These are phyloP conservation scores for Venturia pyrina DNA, from an alignment of 2,329 filamentous ascomycete genomes.

Conservation along the genomic window DNA sequence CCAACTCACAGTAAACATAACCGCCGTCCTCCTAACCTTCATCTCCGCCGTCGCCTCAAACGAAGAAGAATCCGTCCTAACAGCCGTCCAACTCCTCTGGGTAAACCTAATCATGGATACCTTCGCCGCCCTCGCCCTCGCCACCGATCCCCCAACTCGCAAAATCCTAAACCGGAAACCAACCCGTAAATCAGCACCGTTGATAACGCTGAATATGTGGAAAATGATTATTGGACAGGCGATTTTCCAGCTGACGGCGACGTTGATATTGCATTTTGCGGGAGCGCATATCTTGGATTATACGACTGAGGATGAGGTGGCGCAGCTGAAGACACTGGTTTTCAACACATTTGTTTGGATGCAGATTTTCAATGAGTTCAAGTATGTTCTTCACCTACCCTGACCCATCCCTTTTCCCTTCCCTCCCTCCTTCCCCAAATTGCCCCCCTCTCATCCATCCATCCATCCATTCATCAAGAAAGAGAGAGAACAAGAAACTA, in stretches of 20 bases:
- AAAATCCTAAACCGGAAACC: conserved; percentile 73
- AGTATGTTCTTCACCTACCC: conserved; percentile 44
- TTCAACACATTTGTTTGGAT: conserved; percentile 99
- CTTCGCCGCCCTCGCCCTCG: conserved; percentile 80
- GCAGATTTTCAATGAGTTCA: conserved; percentile 98
- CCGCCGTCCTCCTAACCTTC: conserved; percentile 78
- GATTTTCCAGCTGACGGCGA: conserved; percentile 71
- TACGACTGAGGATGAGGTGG: conserved; percentile 34
- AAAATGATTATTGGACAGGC: conserved; percentile 97
- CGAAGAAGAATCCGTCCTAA: conserved; percentile 65
- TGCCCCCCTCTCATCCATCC: too few relatives aligned
- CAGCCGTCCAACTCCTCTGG: conserved; percentile 86
- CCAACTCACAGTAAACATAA: conserved; percentile 83
- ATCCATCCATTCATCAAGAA: too few relatives aligned
- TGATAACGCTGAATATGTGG: conserved; percentile 92
- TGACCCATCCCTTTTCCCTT: too few relatives aligned
- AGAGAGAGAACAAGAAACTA: too few relatives aligned
- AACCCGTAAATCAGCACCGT: conserved; percentile 59
- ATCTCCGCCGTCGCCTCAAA: conserved; percentile 68
- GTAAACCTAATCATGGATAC: conserved; percentile 98
- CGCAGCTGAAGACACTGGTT: conserved; percentile 53
- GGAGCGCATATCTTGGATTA: conserved; percentile 46
- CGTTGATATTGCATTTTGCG: conserved; percentile 76
- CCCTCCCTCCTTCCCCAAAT: not conserved
- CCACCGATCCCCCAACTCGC: conserved; percentile 79